Percentiles rank a stretch among this genome's conserved stretches.
These are phyloP conservation scores for Cadophora malorum DNA, from an alignment of 2,329 filamentous ascomycete genomes.

Conservation along the genomic window DNA sequence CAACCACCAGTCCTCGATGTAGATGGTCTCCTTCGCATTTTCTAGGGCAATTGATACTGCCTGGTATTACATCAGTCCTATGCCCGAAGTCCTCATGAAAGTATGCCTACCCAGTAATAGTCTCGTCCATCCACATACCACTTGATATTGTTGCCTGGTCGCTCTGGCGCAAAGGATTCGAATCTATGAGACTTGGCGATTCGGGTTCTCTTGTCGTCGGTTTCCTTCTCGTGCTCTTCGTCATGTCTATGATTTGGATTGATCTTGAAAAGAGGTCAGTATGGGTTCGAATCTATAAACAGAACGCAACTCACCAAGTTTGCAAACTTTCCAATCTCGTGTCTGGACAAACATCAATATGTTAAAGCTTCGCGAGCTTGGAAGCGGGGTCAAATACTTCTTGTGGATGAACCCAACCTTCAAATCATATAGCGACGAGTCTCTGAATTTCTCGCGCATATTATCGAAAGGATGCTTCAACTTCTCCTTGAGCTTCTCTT, in stretches of 20 bases:
- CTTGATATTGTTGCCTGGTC: constrained; percentile 85
- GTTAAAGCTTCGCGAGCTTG: constrained; percentile 1
- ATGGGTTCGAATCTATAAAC: background rate
- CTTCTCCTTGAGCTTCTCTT: constrained; percentile 48
- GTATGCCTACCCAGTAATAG: constrained; percentile 76
- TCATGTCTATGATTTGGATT: constrained; percentile 93
- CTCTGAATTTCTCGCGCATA: constrained; percentile 58
- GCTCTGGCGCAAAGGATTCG: constrained; percentile 87
- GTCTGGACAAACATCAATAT: constrained; percentile 44
- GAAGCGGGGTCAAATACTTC: constrained; percentile 53
- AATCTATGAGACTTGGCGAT: constrained; percentile 81
- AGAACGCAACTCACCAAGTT: constrained; percentile 60
- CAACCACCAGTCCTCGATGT: constrained; percentile 97
- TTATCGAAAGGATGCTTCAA: constrained; percentile 56
- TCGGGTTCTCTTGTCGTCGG: constrained; percentile 78
- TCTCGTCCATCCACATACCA: constrained; percentile 97
- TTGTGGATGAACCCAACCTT: constrained; percentile 64
- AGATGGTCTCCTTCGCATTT: constrained; percentile 88
- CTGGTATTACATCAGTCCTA: constrained; percentile 34
- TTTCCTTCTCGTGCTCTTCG: constrained; percentile 85
- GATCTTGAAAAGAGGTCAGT: constrained; percentile 51
- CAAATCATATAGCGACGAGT: constrained; percentile 60
- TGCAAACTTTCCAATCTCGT: constrained; percentile 67
- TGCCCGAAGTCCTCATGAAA: background rate
- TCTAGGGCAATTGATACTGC: constrained; percentile 91